A percentile compares a stretch with the other conserved stretches of the same genome.
These are phyloP conservation scores for Cercospora nicotianae DNA, from an alignment of 2,329 filamentous ascomycete species.

Conservation along the genomic window DNA sequence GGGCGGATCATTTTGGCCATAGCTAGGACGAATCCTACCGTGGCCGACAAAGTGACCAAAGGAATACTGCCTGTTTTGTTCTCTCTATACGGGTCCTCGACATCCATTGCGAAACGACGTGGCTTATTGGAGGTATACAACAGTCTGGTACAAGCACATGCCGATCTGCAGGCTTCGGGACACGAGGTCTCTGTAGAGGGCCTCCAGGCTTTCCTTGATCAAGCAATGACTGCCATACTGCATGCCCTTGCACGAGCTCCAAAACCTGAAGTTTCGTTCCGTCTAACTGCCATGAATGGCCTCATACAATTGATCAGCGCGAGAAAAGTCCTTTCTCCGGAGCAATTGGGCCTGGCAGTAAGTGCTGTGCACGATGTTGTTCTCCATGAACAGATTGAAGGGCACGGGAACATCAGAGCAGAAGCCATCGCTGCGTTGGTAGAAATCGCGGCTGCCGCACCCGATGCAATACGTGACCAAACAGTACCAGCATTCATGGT, in stretches of 20 bases:
- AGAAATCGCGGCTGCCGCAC: slow-evolving; percentile 62
- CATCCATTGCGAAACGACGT: slow-evolving; percentile 62
- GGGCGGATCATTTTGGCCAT: slow-evolving; percentile 61
- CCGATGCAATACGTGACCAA: slow-evolving; percentile 62
- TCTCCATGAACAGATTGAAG: slow-evolving; percentile 58
- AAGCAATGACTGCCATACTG: slow-evolving; percentile 46
- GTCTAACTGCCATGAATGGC: slow-evolving; percentile 48
- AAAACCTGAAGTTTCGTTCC: slow-evolving; percentile 52
- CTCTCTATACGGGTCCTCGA: slow-evolving; percentile 60
- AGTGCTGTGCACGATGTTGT: slow-evolving; percentile 63
- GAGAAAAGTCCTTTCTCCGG: slow-evolving; percentile 44
- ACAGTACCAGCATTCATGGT: slow-evolving; percentile 67
- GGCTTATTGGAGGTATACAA: slow-evolving; percentile 63
- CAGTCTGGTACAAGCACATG: slow-evolving; percentile 59
- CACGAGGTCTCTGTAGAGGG: slow-evolving; percentile 39
- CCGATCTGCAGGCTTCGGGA: slow-evolving; percentile 51
- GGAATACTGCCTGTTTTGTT: slow-evolving; percentile 59
- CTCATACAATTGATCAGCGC: slow-evolving; percentile 47
- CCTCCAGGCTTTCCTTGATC: slow-evolving; percentile 43
- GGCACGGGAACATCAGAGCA: slow-evolving; percentile 58
- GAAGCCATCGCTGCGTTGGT: slow-evolving; percentile 60
- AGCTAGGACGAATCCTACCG: slow-evolving; percentile 55
- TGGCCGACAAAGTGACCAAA: slow-evolving; percentile 58
- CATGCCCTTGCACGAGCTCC: slow-evolving; percentile 48
- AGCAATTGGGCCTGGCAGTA: slow-evolving; percentile 52